phyloP scores from a whole-genome alignment of 306 rosid species.

The Corylus americana region DNA sequence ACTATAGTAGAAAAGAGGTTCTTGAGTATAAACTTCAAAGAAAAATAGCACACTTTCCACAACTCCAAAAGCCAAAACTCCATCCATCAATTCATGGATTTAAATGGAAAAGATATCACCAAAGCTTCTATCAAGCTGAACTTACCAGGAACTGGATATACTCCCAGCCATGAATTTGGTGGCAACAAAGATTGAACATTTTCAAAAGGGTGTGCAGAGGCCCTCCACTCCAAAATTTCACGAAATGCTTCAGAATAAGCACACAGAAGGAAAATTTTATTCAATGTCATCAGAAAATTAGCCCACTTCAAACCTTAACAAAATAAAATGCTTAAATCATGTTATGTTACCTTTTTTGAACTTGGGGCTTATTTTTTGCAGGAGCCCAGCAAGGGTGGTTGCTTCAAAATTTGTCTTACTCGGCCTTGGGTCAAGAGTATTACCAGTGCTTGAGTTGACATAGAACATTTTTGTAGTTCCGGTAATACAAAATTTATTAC shows the following conservation, averaged over 20 bases:
- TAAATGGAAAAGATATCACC: constrained; percentile 6
- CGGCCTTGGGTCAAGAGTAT: constrained; percentile 70
- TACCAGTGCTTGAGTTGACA: constrained; percentile 79
- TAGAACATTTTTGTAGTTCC: constrained; percentile 81
- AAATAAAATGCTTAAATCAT: constrained; percentile 12
- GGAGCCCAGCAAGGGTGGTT: constrained; percentile 78
- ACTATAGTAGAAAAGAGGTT: constrained; percentile 11
- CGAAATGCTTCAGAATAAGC: constrained; percentile 69
- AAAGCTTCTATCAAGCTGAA: constrained; percentile 19
- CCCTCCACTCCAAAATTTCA: constrained; percentile 88
- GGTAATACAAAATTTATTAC: constrained; percentile 76
- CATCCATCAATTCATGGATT: background rate
- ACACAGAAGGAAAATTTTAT: constrained; percentile 10
- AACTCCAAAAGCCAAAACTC: constrained; percentile 22
- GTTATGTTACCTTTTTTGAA: constrained; percentile 73
- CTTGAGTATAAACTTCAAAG: constrained; percentile 20
- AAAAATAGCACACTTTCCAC: constrained; percentile 10
- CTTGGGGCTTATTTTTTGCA: constrained; percentile 88
- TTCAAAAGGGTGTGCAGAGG: constrained; percentile 97
- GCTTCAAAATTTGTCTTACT: constrained; percentile 79
- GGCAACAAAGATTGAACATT: constrained; percentile 94
- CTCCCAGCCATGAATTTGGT: constrained; percentile 92
- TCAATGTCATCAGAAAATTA: constrained; percentile 7
- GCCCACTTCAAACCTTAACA: constrained; percentile 17
- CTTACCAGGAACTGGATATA: constrained; percentile 88